A percentile compares a stretch with the other conserved stretches of the same genome.
phyloP scores from a whole-genome alignment of 2,329 filamentous ascomycete species.

The Aspergillus sergii region DNA sequence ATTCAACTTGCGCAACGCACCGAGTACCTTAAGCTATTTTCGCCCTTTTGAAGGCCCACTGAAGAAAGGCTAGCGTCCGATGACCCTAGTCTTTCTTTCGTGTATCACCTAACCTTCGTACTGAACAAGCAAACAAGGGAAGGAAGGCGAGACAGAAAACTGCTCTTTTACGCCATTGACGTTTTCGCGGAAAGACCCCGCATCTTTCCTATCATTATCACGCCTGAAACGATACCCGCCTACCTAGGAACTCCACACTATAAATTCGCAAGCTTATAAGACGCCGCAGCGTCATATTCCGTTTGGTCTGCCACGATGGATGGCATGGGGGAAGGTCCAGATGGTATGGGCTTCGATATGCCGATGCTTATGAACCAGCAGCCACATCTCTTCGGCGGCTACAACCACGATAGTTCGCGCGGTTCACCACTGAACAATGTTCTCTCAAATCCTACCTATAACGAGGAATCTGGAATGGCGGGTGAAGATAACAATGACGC shows the following conservation, averaged over 20 bases:
- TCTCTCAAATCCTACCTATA: constrained; percentile 42
- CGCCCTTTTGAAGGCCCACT: constrained; percentile 6
- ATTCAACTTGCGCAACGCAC: constrained; percentile 6
- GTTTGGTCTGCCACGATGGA: constrained; percentile 32
- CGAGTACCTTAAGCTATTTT: neutral
- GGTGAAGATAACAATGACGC: constrained; percentile 70
- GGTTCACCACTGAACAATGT: constrained; percentile 60
- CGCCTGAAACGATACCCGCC: constrained; percentile 20
- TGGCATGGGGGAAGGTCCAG: constrained; percentile 38
- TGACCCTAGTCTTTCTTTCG: constrained; percentile 22
- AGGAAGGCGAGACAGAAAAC: constrained; percentile 5
- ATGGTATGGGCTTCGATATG: constrained; percentile 47
- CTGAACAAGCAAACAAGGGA: neutral
- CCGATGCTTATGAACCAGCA: constrained; percentile 63
- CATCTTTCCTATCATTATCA: constrained; percentile 16
- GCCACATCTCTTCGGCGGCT: constrained; percentile 69
- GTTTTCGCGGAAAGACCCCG: constrained; percentile 24
- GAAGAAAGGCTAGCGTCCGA: constrained; percentile 6
- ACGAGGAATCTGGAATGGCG: constrained; percentile 48
- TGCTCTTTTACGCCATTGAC: constrained; percentile 12
- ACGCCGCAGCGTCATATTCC: neutral
- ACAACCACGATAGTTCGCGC: constrained; percentile 63
- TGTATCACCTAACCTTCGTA: neutral
- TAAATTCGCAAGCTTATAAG: constrained; percentile 13
- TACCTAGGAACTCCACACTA: constrained; percentile 19